Base-by-base conservation (phyloP, 2,329 filamentous ascomycete species). In the Arthroderma sp. region DNA sequence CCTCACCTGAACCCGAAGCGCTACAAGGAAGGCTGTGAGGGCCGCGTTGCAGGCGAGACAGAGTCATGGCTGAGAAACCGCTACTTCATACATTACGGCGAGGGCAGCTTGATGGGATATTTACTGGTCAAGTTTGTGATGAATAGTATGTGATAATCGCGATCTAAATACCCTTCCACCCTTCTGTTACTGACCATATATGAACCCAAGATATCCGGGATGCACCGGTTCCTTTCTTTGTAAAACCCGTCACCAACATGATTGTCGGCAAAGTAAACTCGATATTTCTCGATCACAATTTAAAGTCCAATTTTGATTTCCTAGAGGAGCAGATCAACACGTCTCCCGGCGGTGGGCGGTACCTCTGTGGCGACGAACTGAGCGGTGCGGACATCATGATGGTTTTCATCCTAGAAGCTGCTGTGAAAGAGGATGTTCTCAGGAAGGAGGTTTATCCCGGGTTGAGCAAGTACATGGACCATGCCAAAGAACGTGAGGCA, bases 61-160 rank as follows among this genome's bases (percentile, higher is more conserved):
- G 76, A 80, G 53, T 65, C 68, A 48, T 81, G 74, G 72, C 57
- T 77, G 56, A 67, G 76, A 36, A 77, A 78, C 56, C 68, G 72
- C 57, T 84, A 86, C 59, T 78, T 77, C 53, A 76, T 94, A 71
- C 83, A 94, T 60, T 95, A 88, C 62, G 73, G 77, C 4, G 89
- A 95, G 66, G 89, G 88, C 7, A 85, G 77, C 49, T 65, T 95
- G 49, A 91, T 93, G 81, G 74, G 78, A 0, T 68, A 78, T 40
- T 61, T 91, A 50, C 64, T 88, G 1, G 63, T 85, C 49, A 66
- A 71, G 9, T 58, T 91, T 10, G 65, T 94, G 28, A 66, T 83
- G 15, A 58, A 72, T 38, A 66, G 73, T 72, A 68, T 54, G 71
- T 62, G 8, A 22, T 3, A 22, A 22, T 22, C 2, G 15, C 15